Evolutionary conservation across 2,329 filamentous ascomycete genomes (phyloP), one percentile per base, ranked within the genome.

Genomic region (Clonostachys sp.): DNA sequence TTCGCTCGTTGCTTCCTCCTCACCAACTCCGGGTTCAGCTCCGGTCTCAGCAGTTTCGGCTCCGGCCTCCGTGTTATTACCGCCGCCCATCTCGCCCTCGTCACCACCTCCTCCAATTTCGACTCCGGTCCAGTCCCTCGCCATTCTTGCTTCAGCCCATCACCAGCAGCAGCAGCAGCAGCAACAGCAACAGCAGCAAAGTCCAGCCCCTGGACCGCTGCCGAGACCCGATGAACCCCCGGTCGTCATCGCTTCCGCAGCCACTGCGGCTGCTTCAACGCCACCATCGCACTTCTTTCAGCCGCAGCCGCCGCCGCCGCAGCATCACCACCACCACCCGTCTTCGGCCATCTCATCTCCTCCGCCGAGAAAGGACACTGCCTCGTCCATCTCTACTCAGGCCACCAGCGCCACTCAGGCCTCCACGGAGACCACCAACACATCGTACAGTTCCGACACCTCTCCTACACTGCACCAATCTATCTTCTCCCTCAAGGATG

Each of bases 401-500:
- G 72, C 70, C 55, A 75, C 75, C 50, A 68, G 68, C 59, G 64
- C 62, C 57, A 65, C 64, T 44, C 55, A 64, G 62, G 61, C 64
- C 54, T 71, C 72, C 46, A 61, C 62, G 54, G 77, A 78, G 58
- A 74, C 73, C 56, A 70, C 63, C 55, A 69, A 72, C 57, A 74
- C 72, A 57, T 71, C 70, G 55, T 78, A 77, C 60, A 77, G 70
- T 66, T 68, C 72, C 61, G 72, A 78, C 55, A 73, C 73, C 56
- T 79, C 77, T 59, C 72, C 73, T 55, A 73, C 63, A 53, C 63
- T 68, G 55, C 62, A 68, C 47, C 75, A 79, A 60, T 74, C 71
- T 55, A 75, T 78, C 58, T 80, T 80, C 61, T 75, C 76, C 50
- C 66, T 77, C 52, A 74, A 74, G 62, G 78, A 80, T 70, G 77